A percentile compares a stretch with the other conserved stretches of the same genome.
These are phyloP conservation scores for Tolypocladium guangdongense DNA, from an alignment of 2,329 filamentous ascomycete species.

Conservation along the genomic window DNA sequence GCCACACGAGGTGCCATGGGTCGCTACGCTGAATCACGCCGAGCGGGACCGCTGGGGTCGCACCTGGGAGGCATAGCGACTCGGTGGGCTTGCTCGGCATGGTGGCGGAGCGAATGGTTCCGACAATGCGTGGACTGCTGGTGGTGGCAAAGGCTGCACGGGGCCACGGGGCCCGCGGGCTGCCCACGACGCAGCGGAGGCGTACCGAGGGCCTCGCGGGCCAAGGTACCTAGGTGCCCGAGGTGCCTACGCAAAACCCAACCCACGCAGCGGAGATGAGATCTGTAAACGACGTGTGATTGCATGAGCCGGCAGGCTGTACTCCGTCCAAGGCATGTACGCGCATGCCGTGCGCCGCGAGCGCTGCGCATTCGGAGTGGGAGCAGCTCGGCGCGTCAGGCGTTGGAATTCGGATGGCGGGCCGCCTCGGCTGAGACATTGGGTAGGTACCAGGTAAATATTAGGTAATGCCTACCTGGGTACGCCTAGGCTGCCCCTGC, in stretches of 20 bases:
- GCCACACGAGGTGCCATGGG: slow-evolving; percentile 62
- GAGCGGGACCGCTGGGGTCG: slow-evolving; percentile 51
- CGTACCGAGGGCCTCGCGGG: no score
- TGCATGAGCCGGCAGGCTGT: not conserved
- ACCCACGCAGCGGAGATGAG: not conserved
- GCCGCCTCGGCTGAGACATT: not conserved
- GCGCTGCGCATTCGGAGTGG: not conserved
- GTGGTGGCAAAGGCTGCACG: not conserved
- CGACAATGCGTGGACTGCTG: not conserved
- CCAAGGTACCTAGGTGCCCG: not conserved
- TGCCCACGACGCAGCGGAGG: not conserved
- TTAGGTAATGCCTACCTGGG: no score
- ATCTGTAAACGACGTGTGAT: not conserved
- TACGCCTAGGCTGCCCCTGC: no score
- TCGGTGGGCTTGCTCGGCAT: no score
- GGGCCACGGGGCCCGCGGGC: not conserved
- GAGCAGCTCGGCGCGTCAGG: not conserved
- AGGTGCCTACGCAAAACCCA: not conserved
- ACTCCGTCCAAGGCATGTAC: not conserved
- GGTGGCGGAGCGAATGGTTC: no score
- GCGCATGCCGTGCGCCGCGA: not conserved
- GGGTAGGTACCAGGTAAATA: no score
- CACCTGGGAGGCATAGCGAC: slow-evolving; percentile 19
- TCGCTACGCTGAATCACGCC: slow-evolving; percentile 46
- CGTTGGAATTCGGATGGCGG: no score